phyloP scores from a whole-genome alignment of 2,329 filamentous ascomycete species.

The Drechmeria coniospora region DNA sequence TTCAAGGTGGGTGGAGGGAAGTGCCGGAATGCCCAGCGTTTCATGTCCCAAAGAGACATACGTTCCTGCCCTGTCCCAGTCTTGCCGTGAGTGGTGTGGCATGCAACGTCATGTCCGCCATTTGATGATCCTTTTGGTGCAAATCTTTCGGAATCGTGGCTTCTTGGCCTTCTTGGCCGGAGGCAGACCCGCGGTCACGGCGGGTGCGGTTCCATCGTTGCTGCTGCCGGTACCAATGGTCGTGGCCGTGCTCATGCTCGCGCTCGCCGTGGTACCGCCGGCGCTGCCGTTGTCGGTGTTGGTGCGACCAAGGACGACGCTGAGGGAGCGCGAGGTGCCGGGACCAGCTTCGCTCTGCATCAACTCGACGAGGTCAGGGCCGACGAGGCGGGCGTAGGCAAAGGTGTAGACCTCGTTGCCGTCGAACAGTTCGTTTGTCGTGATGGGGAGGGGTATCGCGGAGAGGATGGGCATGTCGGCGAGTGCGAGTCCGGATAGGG shows the following conservation, averaged over 20 bases:
- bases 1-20: too few relatives aligned
- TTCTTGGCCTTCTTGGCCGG: too few relatives aligned
- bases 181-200: too few relatives aligned
- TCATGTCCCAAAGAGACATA: too few relatives aligned
- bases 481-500: constrained; percentile 16
- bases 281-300: constrained; percentile 1
- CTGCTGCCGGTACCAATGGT: constrained; percentile 4
- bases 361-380: constrained; percentile 14
- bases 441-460: constrained; percentile 16
- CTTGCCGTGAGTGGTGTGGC: too few relatives aligned
- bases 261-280: neutral
- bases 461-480: constrained; percentile 16
- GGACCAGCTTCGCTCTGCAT: constrained; percentile 9
- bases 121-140: too few relatives aligned
- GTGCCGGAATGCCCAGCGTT: too few relatives aligned
- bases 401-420: constrained; percentile 17
- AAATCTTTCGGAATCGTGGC: too few relatives aligned
- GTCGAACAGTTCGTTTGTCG: constrained; percentile 15
- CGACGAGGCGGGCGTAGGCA: constrained; percentile 12
- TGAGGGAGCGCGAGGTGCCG: constrained; percentile 8
- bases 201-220: constrained; percentile 2
- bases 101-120: too few relatives aligned
- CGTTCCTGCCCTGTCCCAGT: too few relatives aligned
- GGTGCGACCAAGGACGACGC: constrained; percentile 7
- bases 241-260: constrained; percentile 5